Evolutionary conservation across 2,329 filamentous ascomycete species (phyloP).

Genomic region (Blastomyces emzantsi): DNA sequence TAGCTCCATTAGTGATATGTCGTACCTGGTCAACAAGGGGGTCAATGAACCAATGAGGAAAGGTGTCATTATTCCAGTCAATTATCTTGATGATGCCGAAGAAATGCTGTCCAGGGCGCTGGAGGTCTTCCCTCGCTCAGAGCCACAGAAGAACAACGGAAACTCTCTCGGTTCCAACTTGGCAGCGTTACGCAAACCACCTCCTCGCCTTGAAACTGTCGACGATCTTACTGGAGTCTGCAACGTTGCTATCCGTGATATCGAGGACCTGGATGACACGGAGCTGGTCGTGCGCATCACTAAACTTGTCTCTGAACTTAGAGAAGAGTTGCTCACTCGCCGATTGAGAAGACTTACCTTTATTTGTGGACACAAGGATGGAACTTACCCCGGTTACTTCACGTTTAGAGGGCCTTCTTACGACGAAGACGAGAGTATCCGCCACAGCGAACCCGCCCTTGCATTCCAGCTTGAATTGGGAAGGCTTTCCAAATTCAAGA

Average conservation of each 20-base stretch:
- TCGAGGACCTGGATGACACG: conserved; percentile 71
- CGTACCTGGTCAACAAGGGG: conserved; percentile 66
- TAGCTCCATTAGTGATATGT: conserved; percentile 94
- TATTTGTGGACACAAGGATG: conserved; percentile 90
- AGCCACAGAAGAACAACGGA: conserved; percentile 48
- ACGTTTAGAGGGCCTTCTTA: conserved; percentile 93
- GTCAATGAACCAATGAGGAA: conserved; percentile 68
- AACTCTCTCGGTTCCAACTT: conserved; percentile 62
- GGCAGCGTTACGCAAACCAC: conserved; percentile 58
- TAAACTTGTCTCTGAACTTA: conserved; percentile 67
- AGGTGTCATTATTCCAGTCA: conserved; percentile 89
- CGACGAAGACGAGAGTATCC: conserved; percentile 86
- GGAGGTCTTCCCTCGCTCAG: conserved; percentile 62
- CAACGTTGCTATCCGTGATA: conserved; percentile 84
- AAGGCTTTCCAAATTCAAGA: conserved; percentile 91
- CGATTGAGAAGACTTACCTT: conserved; percentile 87
- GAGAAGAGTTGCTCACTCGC: conserved; percentile 71
- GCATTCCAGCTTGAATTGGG: conserved; percentile 97
- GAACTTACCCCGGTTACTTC: conserved; percentile 92
- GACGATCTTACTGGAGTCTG: conserved; percentile 85
- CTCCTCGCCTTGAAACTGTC: conserved; percentile 47
- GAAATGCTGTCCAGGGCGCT: conserved; percentile 76
- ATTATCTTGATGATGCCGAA: conserved; percentile 88
- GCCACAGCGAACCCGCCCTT: conserved; percentile 90
- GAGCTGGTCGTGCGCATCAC: conserved; percentile 70